Conservation (phyloP, 331 rosid species). For the Saraca asoca region DNA sequence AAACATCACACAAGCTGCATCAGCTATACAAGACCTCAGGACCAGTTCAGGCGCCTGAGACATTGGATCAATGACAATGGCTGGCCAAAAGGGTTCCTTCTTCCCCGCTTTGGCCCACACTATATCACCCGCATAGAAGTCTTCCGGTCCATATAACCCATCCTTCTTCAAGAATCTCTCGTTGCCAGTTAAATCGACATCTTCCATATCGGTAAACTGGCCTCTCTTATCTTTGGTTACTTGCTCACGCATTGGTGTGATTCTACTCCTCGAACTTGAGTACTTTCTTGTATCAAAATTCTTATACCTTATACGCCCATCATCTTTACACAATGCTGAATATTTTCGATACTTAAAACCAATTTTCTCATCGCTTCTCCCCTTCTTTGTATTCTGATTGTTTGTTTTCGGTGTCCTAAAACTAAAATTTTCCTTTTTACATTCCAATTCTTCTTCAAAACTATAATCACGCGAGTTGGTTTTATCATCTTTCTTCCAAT, state of each 20-base stretch:
- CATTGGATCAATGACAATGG: conserved; percentile 92
- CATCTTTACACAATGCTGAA: conserved; percentile 61
- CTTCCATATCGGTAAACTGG: conserved; percentile 43
- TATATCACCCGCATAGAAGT: conserved; percentile 86
- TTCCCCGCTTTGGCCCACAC: conserved; percentile 98
- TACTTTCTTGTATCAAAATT: conserved; percentile 48
- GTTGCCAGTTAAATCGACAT: conserved; percentile 38
- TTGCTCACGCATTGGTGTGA: conserved; percentile 45
- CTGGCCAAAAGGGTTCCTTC: conserved; percentile 98
- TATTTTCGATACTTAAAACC: conserved; percentile 46
- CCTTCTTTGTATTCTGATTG: conserved; percentile 51
- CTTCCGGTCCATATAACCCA: conserved; percentile 88
- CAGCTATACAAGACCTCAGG: conserved; percentile 81
- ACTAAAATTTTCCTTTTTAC: conserved; percentile 55
- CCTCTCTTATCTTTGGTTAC: conserved; percentile 51
- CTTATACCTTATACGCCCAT: conserved; percentile 39
- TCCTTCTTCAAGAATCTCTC: conserved; percentile 39
- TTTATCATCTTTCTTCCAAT: conserved; percentile 90
- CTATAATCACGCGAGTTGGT: conserved; percentile 52
- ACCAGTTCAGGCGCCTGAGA: conserved; percentile 94
- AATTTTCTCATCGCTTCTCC: conserved; percentile 38
- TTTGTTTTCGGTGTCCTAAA: conserved; percentile 49
- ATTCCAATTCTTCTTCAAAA: conserved; percentile 55
- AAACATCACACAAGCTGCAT: conserved; percentile 98
- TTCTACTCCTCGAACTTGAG: conserved; percentile 38